phyloP scores from a whole-genome alignment of 2,329 filamentous ascomycete genomes.

The Trichoderma atroviride region DNA sequence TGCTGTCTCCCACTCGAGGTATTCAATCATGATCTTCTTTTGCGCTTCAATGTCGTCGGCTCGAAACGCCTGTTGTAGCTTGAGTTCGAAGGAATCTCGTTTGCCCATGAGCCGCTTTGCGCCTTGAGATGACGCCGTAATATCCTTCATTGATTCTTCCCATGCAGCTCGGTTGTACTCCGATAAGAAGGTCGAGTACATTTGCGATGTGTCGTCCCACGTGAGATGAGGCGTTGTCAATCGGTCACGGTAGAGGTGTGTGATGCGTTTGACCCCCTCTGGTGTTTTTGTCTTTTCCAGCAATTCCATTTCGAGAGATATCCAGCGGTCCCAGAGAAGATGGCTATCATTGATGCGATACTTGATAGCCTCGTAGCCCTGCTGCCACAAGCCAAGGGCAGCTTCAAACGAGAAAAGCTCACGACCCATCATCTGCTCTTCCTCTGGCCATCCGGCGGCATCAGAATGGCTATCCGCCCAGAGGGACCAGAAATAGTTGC shows the following conservation, averaged over 20 bases:
- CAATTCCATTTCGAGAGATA: conserved; percentile 70
- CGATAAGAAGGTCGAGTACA: conserved; percentile 74
- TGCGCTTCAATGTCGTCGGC: conserved; percentile 59
- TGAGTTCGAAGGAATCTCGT: conserved; percentile 70
- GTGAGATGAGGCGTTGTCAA: conserved; percentile 72
- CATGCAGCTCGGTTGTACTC: conserved; percentile 71
- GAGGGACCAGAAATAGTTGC: conserved; percentile 75
- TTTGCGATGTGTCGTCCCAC: conserved; percentile 74
- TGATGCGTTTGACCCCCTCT: conserved; percentile 65
- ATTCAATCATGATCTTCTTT: conserved; percentile 60
- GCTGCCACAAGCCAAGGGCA: conserved; percentile 69
- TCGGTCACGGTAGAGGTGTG: conserved; percentile 69
- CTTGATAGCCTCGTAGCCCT: conserved; percentile 71
- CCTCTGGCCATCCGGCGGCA: conserved; percentile 59
- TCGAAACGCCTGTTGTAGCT: conserved; percentile 61
- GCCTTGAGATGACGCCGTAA: conserved; percentile 63
- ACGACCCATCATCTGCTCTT: conserved; percentile 69
- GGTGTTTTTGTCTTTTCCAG: conserved; percentile 59
- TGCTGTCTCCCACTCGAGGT: conserved; percentile 82
- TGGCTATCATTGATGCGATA: conserved; percentile 78
- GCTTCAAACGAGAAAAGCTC: conserved; percentile 72
- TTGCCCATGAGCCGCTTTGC: conserved; percentile 64
- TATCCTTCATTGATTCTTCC: conserved; percentile 72
- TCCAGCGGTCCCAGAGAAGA: conserved; percentile 77
- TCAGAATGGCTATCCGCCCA: conserved; percentile 65